Evolutionary conservation across 2,329 filamentous ascomycete genomes (phyloP).

Genomic region (Diaporthe citriasiana): DNA sequence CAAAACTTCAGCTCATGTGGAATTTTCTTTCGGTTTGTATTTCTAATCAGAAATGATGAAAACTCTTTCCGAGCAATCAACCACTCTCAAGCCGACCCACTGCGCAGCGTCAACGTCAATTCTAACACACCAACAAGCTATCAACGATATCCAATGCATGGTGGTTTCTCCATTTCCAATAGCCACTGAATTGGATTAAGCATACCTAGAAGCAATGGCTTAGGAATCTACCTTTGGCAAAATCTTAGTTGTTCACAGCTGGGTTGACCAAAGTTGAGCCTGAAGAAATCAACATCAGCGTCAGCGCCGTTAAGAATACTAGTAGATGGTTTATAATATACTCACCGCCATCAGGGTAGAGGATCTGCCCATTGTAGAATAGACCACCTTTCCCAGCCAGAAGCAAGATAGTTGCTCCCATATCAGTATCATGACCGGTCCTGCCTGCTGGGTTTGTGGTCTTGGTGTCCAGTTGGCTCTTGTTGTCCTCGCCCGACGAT

Average conservation of each 20-base stretch:
- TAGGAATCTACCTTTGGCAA: not conserved
- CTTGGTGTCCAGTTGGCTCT: slow-evolving; percentile 57
- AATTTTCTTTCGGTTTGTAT: too few species aligned
- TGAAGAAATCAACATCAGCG: slow-evolving; percentile 4
- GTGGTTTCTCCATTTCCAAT: not conserved
- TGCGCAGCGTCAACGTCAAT: not conserved
- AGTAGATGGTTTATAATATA: not conserved
- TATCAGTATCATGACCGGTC: slow-evolving; percentile 61
- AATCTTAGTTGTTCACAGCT: slow-evolving; percentile 31
- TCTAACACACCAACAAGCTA: too few species aligned
- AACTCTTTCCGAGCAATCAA: not conserved
- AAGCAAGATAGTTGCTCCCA: slow-evolving; percentile 65
- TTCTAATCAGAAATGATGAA: not conserved
- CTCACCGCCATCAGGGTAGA: slow-evolving; percentile 63
- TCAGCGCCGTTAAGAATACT: not conserved
- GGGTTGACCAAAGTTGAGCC: slow-evolving; percentile 34
- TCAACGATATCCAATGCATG: not conserved
- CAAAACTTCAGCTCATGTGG: accelerated
- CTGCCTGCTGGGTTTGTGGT: slow-evolving; percentile 59
- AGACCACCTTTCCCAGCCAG: slow-evolving; percentile 64
- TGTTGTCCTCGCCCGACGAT: slow-evolving; percentile 60
- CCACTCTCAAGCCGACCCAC: not conserved
- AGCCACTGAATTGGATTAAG: too few species aligned
- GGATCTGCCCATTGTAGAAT: slow-evolving; percentile 67
- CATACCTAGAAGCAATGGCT: not conserved